These are phyloP conservation scores for Adansonia digitata DNA, from an alignment of 345 rosid genomes.

Conservation along the genomic window DNA sequence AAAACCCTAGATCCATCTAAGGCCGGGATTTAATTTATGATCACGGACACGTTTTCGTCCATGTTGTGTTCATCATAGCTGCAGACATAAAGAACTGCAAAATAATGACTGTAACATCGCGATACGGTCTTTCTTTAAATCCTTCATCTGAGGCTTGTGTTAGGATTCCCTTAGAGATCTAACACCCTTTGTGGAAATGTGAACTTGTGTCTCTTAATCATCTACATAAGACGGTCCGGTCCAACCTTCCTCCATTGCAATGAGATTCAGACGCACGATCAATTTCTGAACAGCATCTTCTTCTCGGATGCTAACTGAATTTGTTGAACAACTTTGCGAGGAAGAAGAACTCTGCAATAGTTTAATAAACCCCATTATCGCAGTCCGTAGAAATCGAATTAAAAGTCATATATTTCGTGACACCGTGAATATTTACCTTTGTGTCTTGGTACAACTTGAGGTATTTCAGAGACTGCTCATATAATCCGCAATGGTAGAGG, in stretches of 20 bases:
- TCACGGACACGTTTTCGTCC: no score
- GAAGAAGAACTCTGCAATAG: slow-evolving; percentile 28
- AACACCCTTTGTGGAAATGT: neutral
- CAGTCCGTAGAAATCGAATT: neutral
- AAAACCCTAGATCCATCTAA: neutral
- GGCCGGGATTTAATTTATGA: no score
- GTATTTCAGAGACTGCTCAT: slow-evolving; percentile 42
- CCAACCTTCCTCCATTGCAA: slow-evolving; percentile 62
- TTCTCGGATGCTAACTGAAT: slow-evolving; percentile 34
- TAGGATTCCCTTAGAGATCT: neutral
- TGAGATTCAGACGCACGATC: slow-evolving; percentile 47
- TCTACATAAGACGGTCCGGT: slow-evolving; percentile 28
- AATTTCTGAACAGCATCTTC: slow-evolving; percentile 52
- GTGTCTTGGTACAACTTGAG: slow-evolving; percentile 34
- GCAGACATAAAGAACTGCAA: neutral
- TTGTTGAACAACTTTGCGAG: slow-evolving; percentile 4
- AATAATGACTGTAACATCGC: neutral
- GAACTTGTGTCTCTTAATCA: neutral
- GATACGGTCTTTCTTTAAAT: neutral
- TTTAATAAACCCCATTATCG: neutral
- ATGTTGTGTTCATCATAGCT: no score
- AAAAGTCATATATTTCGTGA: neutral
- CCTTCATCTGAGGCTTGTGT: slow-evolving; percentile 7
- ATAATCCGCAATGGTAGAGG: slow-evolving; percentile 63
- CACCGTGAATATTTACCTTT: slow-evolving; percentile 32